Evolutionary conservation across 176 grass and related monocot genomes (phyloP).

Genomic region (Avena eriantha): DNA sequence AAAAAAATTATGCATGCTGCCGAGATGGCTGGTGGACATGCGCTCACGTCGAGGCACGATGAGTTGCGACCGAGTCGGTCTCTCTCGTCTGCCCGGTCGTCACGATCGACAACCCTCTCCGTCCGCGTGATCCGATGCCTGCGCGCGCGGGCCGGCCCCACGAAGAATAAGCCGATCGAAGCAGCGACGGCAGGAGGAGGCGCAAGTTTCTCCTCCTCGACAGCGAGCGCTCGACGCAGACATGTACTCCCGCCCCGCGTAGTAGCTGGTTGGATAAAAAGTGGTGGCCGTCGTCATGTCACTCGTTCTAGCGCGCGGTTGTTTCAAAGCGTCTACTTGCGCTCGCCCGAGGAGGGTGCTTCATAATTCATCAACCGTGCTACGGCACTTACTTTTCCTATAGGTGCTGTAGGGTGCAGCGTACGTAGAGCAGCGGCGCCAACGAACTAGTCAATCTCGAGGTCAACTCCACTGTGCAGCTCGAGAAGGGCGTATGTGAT

Average conservation of each 20-base stretch:
- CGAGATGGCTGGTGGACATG: neutral
- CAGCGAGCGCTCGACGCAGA: neutral
- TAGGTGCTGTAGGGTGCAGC: neutral
- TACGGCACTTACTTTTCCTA: neutral
- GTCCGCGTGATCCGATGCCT: neutral
- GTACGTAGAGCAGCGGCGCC: neutral
- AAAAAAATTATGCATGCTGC: no score
- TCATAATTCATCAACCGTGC: neutral
- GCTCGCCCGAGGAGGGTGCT: neutral
- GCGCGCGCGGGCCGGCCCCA: neutral
- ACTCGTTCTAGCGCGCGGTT: neutral
- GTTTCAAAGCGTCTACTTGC: neutral
- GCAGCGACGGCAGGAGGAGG: neutral
- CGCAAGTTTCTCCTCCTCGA: neutral
- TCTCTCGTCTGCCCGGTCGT: neutral
- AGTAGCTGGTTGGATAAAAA: neutral
- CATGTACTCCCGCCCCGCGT: no score
- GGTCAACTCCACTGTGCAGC: neutral
- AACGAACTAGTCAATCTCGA: neutral
- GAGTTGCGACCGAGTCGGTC: neutral
- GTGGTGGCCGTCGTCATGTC: slow-evolving; percentile 27
- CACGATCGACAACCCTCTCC: neutral
- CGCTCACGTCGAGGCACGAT: neutral
- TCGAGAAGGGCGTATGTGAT: neutral
- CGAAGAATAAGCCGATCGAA: slow-evolving; percentile 40